Base-by-base conservation (phyloP, 2,329 filamentous ascomycete species). In the Chrysosporium keratinophilum region DNA sequence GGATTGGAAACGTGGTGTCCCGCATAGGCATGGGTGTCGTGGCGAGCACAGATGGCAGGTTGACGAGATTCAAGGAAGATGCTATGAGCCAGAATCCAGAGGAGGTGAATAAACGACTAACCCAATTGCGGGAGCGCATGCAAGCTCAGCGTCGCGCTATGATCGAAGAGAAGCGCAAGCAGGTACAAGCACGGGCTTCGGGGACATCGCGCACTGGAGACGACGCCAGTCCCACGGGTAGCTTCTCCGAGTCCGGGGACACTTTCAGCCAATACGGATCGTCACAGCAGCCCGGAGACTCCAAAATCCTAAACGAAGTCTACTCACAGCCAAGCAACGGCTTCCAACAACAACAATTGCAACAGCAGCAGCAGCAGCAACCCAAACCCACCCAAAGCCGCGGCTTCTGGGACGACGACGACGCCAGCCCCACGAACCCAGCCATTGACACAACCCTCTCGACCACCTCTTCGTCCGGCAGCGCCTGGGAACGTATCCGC, bases 401-500 rank as follows among this genome's bases (percentile, higher is more conserved):
- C 3, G 60, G 63, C 56, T 68, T 69, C 60, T 67, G 69, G 55
- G 65, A 64, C 31, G 64, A 71, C 54, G 67, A 66, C 40, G 66
- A 71, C 55, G 67, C 68, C 3, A 70, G 43, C 66, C 69, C 56
- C 57, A 63, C 20, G 53, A 50, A 46, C 35, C 40, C 56, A 33
- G 51, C 46, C 5, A 19, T 51, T 15, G 48, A 42, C 23, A 39
- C 33, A 19, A 31, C 48, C 15, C 41, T 59, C 14, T n/a, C 45
- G 17, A 37, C 47, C 5, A 33, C 54, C 9, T 41, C 51, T 52
- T 2, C 44, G 58, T 14, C 48, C 17, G 65, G 66, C 9, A 68
- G 67, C 57, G 62, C 65, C 20, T 72, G 70, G 70, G 69, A 68
- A 12, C 66, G 68, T 10, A 63, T 72, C 37, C 61, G 70, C 33